Conservation (phyloP, 1,284 basidiomycete species). For the Apiotrichum akiyoshidainum region DNA sequence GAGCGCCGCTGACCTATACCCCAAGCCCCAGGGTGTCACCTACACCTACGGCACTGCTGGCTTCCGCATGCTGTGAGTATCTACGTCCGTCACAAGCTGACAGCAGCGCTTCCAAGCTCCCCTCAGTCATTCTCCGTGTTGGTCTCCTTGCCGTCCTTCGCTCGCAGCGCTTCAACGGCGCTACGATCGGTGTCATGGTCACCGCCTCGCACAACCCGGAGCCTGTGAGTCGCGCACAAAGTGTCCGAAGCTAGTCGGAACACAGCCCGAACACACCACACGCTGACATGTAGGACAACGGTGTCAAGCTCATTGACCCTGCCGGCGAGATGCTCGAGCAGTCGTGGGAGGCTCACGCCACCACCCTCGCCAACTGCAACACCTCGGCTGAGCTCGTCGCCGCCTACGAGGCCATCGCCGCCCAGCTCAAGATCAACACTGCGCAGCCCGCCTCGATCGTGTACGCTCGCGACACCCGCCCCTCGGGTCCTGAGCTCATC, state of each 20-base stretch:
- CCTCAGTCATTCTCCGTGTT: conserved; percentile 88
- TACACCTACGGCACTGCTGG: conserved; percentile 95
- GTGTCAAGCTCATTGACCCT: conserved; percentile 96
- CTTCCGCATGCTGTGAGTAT: conserved; percentile 82
- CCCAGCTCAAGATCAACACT: conserved; percentile 71
- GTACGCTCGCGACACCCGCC: conserved; percentile 89
- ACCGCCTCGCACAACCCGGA: conserved; percentile 99
- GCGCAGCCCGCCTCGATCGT: conserved; percentile 75
- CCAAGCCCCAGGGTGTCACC: conserved; percentile 51
- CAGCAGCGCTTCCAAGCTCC: conserved; percentile 71
- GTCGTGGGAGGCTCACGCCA: conserved; percentile 89
- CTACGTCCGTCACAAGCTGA: not conserved
- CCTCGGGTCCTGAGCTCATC: conserved; percentile 79
- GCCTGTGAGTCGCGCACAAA: conserved; percentile 57
- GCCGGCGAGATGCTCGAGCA: conserved; percentile 98
- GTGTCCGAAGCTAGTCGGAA: not conserved
- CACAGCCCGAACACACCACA: not conserved
- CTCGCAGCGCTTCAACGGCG: conserved; percentile 84
- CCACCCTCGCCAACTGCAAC: conserved; percentile 79
- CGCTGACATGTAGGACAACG: conserved; percentile 72
- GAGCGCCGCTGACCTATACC: conserved; percentile 47
- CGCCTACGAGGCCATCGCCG: conserved; percentile 65
- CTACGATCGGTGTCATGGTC: conserved; percentile 95
- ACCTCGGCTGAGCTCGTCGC: conserved; percentile 69
- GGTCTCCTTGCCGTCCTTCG: conserved; percentile 86